Base-by-base conservation (phyloP, 2,329 filamentous ascomycete genomes). In the Aspergillus unguis region DNA sequence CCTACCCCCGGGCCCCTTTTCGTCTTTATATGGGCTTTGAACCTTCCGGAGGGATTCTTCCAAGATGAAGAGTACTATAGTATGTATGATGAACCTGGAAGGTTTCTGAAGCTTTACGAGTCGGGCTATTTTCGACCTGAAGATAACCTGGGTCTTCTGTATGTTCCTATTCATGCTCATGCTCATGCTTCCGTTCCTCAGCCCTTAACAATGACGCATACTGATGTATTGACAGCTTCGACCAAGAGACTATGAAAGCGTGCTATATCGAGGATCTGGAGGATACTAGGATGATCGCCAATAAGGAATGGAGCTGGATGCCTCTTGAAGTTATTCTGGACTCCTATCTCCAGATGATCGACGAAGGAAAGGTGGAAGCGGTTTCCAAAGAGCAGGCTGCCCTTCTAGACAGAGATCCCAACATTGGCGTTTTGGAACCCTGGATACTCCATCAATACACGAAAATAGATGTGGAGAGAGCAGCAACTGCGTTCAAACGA, bases 261-360 rank as follows among this genome's bases (percentile, higher is more conserved):
- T 52, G 26, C 40, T 55, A 45, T 38, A 46, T 52, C 41, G 48
- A 52, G 28, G 48, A 55, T 43, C 31, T 27, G 25, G 46, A 55
- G 35, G 48, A 55, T n/a, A 55, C 44, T 40, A 29, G 2, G n/a
- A 11, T 37, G 3, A 33, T 52, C 8, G 45, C 40, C 35, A 37
- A 40, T 6, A 33, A 52, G 2, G 41, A 55, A 49, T 52, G 48
- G 53, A 36, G 53, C 48, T 55, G 53, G 53, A 49, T 55, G 48
- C 53, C 53, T 44, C 48, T 55, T 11, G 53, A 55, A 17, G 53
- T 49, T 17, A 55, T 55, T 38, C 53, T 55, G 10, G 48, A 55
- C 31, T 48, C 48, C 27, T 52, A 55, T 52, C 48, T 55, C 40
- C 44, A 49, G 35, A 52, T 55, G 40, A 27, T 38, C 27, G 53